Evolutionary conservation across 352 stramenopile species (phyloP).

Genomic region (Phytophthora podocarpi): DNA sequence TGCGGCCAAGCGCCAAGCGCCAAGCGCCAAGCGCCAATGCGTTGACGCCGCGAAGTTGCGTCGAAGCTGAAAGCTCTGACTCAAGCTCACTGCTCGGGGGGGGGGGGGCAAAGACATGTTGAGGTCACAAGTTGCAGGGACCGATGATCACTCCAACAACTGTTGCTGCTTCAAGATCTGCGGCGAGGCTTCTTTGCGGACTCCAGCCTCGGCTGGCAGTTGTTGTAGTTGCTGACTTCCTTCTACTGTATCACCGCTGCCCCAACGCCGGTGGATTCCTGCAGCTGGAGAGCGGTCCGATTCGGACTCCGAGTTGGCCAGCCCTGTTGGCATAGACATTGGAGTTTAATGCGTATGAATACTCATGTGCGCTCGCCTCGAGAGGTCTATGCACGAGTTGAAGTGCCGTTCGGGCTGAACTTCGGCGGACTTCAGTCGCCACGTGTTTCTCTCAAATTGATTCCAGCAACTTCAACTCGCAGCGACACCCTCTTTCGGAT

Average conservation of each 20-base stretch:
- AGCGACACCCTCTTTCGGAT: no score
- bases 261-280: slow-evolving; percentile 6
- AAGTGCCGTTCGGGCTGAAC: background rate
- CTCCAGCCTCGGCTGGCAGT: no score
- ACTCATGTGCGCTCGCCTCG: slow-evolving; percentile 2
- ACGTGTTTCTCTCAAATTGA: slow-evolving; percentile 11
- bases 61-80: background rate
- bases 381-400: slow-evolving; percentile 30
- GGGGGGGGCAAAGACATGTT: background rate
- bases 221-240: no score
- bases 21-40: no score
- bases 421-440: slow-evolving; percentile 6
- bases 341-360: slow-evolving; percentile 16
- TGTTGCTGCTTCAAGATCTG: no score
- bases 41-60: background rate
- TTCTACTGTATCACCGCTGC: no score
- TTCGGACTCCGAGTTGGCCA: no score
- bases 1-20: no score
- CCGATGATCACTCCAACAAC: slow-evolving; percentile 18
- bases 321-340: slow-evolving; percentile 16
- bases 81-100: slow-evolving; percentile 2
- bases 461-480: background rate
- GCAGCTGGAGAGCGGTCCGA: background rate
- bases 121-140: background rate
- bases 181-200: background rate